phyloP scores from a whole-genome alignment of 352 stramenopile species.

The Globisporangium emineosum region DNA sequence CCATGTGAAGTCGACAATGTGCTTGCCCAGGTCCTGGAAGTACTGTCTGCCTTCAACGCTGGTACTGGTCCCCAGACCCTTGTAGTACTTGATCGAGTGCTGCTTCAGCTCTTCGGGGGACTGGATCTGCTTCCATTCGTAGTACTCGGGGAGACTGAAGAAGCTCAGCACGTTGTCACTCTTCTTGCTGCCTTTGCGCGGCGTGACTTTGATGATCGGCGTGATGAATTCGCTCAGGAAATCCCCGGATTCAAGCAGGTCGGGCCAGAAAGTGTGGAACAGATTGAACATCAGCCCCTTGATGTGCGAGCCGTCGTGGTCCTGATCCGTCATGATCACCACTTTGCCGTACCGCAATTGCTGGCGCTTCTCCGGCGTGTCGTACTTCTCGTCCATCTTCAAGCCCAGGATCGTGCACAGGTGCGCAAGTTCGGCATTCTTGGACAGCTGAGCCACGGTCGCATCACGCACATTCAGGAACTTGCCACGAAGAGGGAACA shows the following conservation, averaged over 20 bases:
- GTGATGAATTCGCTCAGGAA: conserved; percentile 99
- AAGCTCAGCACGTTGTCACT: conserved; percentile 83
- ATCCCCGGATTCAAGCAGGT: conserved; percentile 90
- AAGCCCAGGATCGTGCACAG: conserved; percentile 98
- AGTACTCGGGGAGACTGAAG: conserved; percentile 97
- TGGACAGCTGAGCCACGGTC: conserved; percentile 80
- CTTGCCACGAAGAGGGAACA: conserved; percentile 98
- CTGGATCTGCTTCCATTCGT: conserved; percentile 90
- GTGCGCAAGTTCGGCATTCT: conserved; percentile 95
- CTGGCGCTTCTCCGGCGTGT: conserved; percentile 84
- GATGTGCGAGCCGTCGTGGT: conserved; percentile 99
- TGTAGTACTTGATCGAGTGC: conserved; percentile 99
- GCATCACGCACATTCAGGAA: conserved; percentile 89
- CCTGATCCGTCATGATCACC: conserved; percentile 99
- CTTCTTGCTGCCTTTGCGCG: conserved; percentile 51
- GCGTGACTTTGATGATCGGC: conserved; percentile 96
- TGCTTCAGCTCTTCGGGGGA: conserved; percentile 65
- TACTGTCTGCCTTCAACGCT: conserved; percentile 97
- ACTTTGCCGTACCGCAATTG: conserved; percentile 98
- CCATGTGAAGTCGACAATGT: conserved; percentile 92
- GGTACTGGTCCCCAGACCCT: conserved; percentile 98
- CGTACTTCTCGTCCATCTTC: conserved; percentile 95
- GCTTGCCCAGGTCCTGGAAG: conserved; percentile 94
- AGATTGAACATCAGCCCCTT: conserved; percentile 99
- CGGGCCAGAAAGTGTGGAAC: conserved; percentile 98